Conservation (phyloP, 768 basidiomycete genomes). For the Gyrodon lividus region DNA sequence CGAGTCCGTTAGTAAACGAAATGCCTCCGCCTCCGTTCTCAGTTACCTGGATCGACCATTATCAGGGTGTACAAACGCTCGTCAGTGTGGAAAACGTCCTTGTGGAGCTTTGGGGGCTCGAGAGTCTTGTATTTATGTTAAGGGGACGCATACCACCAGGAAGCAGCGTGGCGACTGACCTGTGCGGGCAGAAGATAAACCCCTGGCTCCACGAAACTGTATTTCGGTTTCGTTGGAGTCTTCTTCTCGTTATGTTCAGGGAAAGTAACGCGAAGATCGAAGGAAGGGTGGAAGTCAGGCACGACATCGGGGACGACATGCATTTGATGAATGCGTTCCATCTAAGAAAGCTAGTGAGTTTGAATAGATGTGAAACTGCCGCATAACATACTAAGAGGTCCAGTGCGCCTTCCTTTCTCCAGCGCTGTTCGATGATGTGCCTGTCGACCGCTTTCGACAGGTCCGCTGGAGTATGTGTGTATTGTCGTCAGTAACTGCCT, state of each 20-base stretch:
- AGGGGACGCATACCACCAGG: neutral
- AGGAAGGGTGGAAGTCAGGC: slow-evolving; percentile 62
- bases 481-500: neutral
- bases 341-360: slow-evolving; percentile 43
- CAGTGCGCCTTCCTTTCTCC: slow-evolving; percentile 81
- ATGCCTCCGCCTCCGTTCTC: slow-evolving; percentile 21
- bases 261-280: slow-evolving; percentile 71
- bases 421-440: slow-evolving; percentile 79
- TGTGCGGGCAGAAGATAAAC: slow-evolving; percentile 64
- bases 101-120: slow-evolving; percentile 60
- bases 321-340: slow-evolving; percentile 94
- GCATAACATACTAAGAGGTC: slow-evolving; percentile 65
- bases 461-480: slow-evolving; percentile 45
- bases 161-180: slow-evolving; percentile 37
- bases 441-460: slow-evolving; percentile 69
- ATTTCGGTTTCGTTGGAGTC: slow-evolving; percentile 22
- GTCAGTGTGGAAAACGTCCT: slow-evolving; percentile 81
- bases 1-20: slow-evolving; percentile 8
- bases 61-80: slow-evolving; percentile 82
- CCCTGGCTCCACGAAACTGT: slow-evolving; percentile 64
- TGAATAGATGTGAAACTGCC: neutral
- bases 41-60: slow-evolving; percentile 80
- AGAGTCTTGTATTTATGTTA: slow-evolving; percentile 48
- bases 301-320: slow-evolving; percentile 86
- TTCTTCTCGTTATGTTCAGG: slow-evolving; percentile 30